These are phyloP conservation scores for Pyronema domesticum DNA, from an alignment of 495 filamentous ascomycete species.

Conservation along the genomic window DNA sequence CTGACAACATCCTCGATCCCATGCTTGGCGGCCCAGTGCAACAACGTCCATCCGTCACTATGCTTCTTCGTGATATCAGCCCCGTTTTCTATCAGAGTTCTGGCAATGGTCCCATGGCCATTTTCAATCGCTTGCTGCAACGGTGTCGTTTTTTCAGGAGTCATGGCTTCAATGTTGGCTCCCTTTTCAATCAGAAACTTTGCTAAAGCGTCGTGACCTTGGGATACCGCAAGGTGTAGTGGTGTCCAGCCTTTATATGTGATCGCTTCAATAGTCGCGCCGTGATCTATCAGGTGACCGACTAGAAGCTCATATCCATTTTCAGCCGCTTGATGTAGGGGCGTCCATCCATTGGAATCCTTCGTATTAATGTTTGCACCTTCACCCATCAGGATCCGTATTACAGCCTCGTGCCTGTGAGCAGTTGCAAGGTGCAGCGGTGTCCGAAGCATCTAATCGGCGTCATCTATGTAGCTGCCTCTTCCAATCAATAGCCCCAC, in stretches of 20 bases:
- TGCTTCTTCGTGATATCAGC: neutral
- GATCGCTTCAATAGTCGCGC: neutral
- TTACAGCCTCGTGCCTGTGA: slow-evolving; percentile 9
- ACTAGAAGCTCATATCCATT: slow-evolving; percentile 8
- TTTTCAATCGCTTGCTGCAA: too few species aligned
- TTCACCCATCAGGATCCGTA: slow-evolving; percentile 12
- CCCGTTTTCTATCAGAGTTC: neutral
- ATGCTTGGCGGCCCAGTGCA: neutral
- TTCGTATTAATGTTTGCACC: slow-evolving; percentile 17
- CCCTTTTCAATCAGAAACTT: neutral
- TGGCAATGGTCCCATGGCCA: neutral
- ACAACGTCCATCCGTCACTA: neutral
- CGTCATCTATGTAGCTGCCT: neutral
- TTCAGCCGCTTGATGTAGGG: slow-evolving; percentile 12
- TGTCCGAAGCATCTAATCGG: slow-evolving; percentile 2
- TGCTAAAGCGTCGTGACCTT: slow-evolving; percentile 1
- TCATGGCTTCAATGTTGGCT: too few species aligned
- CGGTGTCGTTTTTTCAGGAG: too few species aligned
- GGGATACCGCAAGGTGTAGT: neutral
- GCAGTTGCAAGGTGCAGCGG: slow-evolving; percentile 14
- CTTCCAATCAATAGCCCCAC: neutral
- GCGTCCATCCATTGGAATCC: slow-evolving; percentile 10
- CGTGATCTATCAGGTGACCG: slow-evolving; percentile 13
- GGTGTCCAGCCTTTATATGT: neutral
- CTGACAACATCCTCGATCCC: neutral